Evolutionary conservation across 495 filamentous ascomycete species (phyloP), one percentile per base, ranked within the genome.

Genomic region (Articulospora tetracladia): DNA sequence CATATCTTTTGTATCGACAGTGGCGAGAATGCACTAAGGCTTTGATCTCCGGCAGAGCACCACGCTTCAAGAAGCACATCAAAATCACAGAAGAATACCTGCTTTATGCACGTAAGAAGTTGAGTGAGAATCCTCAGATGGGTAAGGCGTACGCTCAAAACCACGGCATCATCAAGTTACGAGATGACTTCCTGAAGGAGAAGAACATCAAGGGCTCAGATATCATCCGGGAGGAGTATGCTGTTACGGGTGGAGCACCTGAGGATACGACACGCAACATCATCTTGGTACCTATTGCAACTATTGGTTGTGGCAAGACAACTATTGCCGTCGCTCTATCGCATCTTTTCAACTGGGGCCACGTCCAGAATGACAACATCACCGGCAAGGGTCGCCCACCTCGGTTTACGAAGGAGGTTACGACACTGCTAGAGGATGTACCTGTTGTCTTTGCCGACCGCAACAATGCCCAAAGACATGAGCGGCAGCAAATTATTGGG

Each of bases 11-110:
- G 90, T 98, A 97, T 69, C 85, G 94, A 32, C 95, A 98, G 73
- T 98, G 94, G 94, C 89, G 94, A 36, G 94, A 98, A 76, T 93
- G 87, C 70, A 98, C 94, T 25, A 98, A 97, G 72, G 80, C 91
- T 12, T 76, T 97, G 52, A 96, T 98, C 55, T 57, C 78, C 2
- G 91, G 91, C 12, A 88, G 81, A 66, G 71, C 82, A 23, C 90
- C 91, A 11, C 88, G 81, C 57, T 87, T 81, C 75, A 89, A 81
- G 74, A 97, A 98, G 70, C 95, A 98, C 72, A 73, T 83, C 64
- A 82, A 88, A 66, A 92, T 98, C 70, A 98, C 94, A 0, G 86
- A 96, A 64, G 87, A 95, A 64, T 98, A 98, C 69, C 77, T 98
- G 4, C 65, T 80, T 10, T 98, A 89, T 69, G 93, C 91, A 19